phyloP scores from a whole-genome alignment of 805 yeast genomes.

The Cyberlindnera amylophila region DNA sequence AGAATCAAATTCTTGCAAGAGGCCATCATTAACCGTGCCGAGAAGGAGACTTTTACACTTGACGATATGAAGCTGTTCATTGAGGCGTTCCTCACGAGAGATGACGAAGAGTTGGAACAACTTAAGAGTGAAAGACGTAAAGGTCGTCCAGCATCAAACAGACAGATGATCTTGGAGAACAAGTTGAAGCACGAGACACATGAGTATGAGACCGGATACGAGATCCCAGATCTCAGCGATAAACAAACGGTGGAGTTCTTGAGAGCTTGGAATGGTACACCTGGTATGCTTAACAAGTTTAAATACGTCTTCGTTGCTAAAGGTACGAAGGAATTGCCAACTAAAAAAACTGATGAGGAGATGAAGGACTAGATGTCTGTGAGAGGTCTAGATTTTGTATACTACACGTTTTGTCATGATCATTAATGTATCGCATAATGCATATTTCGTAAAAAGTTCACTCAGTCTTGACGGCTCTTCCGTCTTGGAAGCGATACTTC shows the following conservation, averaged over 20 bases:
- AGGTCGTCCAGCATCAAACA: constrained; percentile 79
- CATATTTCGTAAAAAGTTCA: background rate
- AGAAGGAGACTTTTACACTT: constrained; percentile 40
- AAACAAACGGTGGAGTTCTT: constrained; percentile 53
- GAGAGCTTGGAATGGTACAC: constrained; percentile 75
- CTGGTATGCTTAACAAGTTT: constrained; percentile 70
- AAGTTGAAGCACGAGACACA: constrained; percentile 57
- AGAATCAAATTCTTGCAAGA: constrained; percentile 60
- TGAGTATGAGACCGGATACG: constrained; percentile 65
- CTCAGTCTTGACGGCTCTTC: constrained; percentile 1
- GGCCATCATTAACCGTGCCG: constrained; percentile 41
- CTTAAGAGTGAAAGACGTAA: constrained; percentile 65
- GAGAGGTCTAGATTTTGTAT: background rate
- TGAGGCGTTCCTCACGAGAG: constrained; percentile 59
- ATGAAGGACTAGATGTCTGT: constrained; percentile 17
- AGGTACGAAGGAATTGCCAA: constrained; percentile 15
- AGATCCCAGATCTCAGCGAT: constrained; percentile 69
- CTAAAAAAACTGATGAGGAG: constrained; percentile 9
- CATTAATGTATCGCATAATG: constrained; percentile 1
- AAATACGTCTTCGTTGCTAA: constrained; percentile 32
- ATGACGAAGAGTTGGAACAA: constrained; percentile 69
- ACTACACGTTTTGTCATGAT: background rate
- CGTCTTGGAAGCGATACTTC: constrained; percentile 1
- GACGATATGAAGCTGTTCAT: constrained; percentile 62
- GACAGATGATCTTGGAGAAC: constrained; percentile 64